Percentiles rank a stretch among this genome's conserved stretches.
phyloP scores from a whole-genome alignment of 331 rosid genomes.

The Acacia concinna region DNA sequence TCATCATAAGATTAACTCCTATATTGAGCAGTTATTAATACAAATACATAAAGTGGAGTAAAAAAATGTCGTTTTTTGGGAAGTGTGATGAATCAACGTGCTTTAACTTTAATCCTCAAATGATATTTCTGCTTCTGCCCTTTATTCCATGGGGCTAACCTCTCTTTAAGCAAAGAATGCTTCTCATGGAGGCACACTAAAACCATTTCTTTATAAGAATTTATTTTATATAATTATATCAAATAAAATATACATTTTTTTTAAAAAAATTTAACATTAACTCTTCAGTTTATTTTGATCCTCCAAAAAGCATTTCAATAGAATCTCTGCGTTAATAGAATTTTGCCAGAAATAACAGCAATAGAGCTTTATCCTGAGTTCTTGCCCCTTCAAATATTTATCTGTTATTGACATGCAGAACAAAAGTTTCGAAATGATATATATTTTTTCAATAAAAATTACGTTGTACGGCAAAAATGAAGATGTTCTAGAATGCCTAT shows the following conservation, averaged over 20 bases:
- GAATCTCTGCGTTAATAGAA: neutral
- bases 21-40: no score
- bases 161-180: conserved; percentile 89
- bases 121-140: conserved; percentile 46
- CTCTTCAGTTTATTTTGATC: neutral
- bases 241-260: neutral
- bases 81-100: neutral
- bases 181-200: conserved; percentile 51
- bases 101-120: conserved; percentile 54
- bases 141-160: conserved; percentile 72
- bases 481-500: neutral
- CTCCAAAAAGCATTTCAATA: neutral
- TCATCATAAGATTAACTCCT: no score
- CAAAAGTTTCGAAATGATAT: neutral
- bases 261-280: neutral
- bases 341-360: neutral
- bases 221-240: neutral
- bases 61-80: neutral
- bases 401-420: neutral
- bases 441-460: no score
- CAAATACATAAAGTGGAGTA: no score
- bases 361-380: neutral
- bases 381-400: neutral
- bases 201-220: conserved; percentile 13
- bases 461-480: no score